Evolutionary conservation across 176 grass and related monocot genomes (phyloP).

Genomic region (Oryza coarctata): DNA sequence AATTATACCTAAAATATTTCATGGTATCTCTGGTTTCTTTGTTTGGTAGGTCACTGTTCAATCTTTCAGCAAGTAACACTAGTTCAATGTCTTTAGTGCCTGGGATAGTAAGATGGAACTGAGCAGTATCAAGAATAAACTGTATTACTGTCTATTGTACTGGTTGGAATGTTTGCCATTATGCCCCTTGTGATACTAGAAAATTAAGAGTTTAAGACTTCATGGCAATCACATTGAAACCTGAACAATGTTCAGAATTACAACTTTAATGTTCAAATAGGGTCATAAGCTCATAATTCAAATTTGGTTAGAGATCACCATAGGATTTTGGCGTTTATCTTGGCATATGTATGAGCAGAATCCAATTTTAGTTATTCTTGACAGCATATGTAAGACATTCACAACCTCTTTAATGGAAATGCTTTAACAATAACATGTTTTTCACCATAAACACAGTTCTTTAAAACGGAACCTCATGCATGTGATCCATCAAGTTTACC

Average conservation of each 20-base stretch:
- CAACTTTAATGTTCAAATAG: background rate
- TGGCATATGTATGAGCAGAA: background rate
- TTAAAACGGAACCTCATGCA: constrained; percentile 62
- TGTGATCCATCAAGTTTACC: constrained; percentile 78
- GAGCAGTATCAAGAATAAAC: background rate
- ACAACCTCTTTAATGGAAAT: background rate
- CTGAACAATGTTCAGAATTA: background rate
- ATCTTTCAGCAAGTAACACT: background rate
- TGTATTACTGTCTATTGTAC: background rate
- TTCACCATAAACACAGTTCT: constrained; percentile 53
- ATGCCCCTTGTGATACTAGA: constrained; percentile 8
- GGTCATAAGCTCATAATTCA: background rate
- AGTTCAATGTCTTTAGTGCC: constrained; percentile 11
- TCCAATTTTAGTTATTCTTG: constrained; percentile 18
- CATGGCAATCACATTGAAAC: background rate
- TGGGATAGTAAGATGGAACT: constrained; percentile 9
- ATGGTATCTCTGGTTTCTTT: background rate
- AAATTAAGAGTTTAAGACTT: constrained; percentile 5
- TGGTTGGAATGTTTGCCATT: background rate
- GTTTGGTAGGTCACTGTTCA: background rate
- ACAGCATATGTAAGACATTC: background rate
- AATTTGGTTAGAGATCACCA: background rate
- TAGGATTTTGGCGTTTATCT: background rate
- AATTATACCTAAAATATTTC: constrained; percentile 7
- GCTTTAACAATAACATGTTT: constrained; percentile 18